Evolutionary conservation across 2,329 filamentous ascomycete genomes (phyloP), one percentile per base, ranked within the genome.

Genomic region (Pseudopyricularia javanii): DNA sequence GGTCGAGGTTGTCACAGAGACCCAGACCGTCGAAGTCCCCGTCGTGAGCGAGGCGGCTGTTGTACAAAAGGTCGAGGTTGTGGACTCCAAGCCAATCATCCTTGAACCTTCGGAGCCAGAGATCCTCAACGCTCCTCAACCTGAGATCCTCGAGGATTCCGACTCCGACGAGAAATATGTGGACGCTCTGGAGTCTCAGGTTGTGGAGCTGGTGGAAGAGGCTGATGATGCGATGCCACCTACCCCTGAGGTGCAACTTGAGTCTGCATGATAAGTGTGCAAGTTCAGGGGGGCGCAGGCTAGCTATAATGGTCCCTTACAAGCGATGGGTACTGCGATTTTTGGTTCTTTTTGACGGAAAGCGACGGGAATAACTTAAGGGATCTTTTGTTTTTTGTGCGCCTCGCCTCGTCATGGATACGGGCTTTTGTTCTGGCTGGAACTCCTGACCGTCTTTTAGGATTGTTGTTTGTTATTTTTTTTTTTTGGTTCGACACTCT

Each of bases 1-100:
- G 56, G 63, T 59, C 11, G 54, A 55, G 47, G 11, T 40, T 17
- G 54, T 58, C 32, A 57, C 59, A 1, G 48, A 56, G 32, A 58
- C 59, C 1, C 57, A 60, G 54, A 61, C 59, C 4, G 60, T 48
- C 15, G 30, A 52, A 12, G 28, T 28, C 6, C 8, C 14, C 17
- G 17, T 8, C 1, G 45, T 22, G 24, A 47, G 24, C 32, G 24
- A 51, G 35, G 35, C 26, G 3, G 48, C 20, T 35, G 24, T 17
- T 7, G 14, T n/a, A 2, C 15, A 11, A 3, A 2, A 50, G 33
- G 20, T 26, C 24, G 32, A 33, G 26, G 26, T 22, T 14, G 15
- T n/a, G 5, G 24, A 34, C 2, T 20, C 32, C 15, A 9, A 35
- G n/a, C 28, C 22, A 33, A n/a, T n/a, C n/a, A n/a, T n/a, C 28